Percentiles rank a stretch among this genome's conserved stretches.
phyloP scores from a whole-genome alignment of 1,284 basidiomycete genomes.

The Meripilus lineatus region DNA sequence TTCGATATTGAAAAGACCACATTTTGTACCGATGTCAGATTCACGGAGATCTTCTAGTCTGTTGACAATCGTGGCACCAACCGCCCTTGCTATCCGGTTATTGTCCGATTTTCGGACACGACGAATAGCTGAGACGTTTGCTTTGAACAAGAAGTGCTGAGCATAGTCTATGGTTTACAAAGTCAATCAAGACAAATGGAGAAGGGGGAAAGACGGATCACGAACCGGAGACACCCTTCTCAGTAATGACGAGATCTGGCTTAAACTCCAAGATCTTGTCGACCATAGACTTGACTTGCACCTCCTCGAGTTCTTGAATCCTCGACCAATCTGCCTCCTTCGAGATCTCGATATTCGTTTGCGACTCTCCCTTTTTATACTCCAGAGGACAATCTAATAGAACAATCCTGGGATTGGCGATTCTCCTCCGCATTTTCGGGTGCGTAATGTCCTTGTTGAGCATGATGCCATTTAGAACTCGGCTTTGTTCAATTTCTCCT shows the following conservation, averaged over 20 bases:
- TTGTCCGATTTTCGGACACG: conserved; percentile 98
- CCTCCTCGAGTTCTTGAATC: conserved; percentile 94
- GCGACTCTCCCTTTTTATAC: conserved; percentile 98
- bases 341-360: conserved; percentile 98
- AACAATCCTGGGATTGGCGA: conserved; percentile 87
- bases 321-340: conserved; percentile 94
- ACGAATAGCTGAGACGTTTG: conserved; percentile 89
- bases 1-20: conserved; percentile 94
- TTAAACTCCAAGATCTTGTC: conserved; percentile 90
- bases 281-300: conserved; percentile 91
- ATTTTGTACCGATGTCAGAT: conserved; percentile 86
- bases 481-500: conserved; percentile 93
- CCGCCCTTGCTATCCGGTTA: conserved; percentile 95
- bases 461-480: conserved; percentile 90
- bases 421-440: conserved; percentile 92
- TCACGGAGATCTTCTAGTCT: conserved; percentile 94
- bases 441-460: conserved; percentile 99
- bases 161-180: conserved; percentile 71
- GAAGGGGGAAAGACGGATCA: conserved; percentile 5
- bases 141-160: conserved; percentile 88
- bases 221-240: conserved; percentile 94
- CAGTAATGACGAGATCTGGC: conserved; percentile 93
- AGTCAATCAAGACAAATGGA: not conserved
- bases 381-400: conserved; percentile 95
- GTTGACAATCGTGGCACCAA: conserved; percentile 96